Base-by-base conservation (phyloP, 75 land plant genomes). In the Sequoia sempervirens region DNA sequence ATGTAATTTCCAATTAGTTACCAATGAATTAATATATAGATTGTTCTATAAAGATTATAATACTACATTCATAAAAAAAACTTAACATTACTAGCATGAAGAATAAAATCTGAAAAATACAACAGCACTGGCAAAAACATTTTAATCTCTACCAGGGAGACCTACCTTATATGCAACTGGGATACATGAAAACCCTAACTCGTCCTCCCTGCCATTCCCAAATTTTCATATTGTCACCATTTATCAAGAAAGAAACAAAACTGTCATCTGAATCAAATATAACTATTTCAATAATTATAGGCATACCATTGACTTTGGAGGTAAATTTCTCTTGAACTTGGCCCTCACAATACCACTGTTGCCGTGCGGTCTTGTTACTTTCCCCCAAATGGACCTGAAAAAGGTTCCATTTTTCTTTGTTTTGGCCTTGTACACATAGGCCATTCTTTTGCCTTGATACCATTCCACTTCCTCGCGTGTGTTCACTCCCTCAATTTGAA, bases 101-200 rank as follows among this genome's bases (percentile, higher is more conserved):
- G 28, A 68, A 68, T 9, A 30, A 28, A 10, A n/a, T 68, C 72
- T 30, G 2, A n/a, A 64, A 30, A 8, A 28, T n/a, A 28, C 34
- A 30, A 30, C 30, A 68, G 72, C 12, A 28, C 1, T 11, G 28
- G 13, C 1, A 1, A 10, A 68, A 68, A 11, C 11, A 28, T 28
- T 68, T 68, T 30, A 2, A 11, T 30, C n/a, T 32, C 73, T 12
- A 70, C 7, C 28, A 23, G 8, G 11, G 73, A 28, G 36, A 32
- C 79, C 64, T 79, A 85, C 91, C 90, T 94, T 75, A 95, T 50
- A 95, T 95, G 83, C 93, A 88, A 92, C 97, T 95, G 40, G 97
- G 97, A 85, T 95, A 95, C 97, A 95, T 94, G 89, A 94, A 95
- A 45, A 95, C 97, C 78, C 97, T 87, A 15, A 95, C 97, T 82